Conservation (phyloP, 1,139 yeast species). For the Blastobotrys indianensis region DNA sequence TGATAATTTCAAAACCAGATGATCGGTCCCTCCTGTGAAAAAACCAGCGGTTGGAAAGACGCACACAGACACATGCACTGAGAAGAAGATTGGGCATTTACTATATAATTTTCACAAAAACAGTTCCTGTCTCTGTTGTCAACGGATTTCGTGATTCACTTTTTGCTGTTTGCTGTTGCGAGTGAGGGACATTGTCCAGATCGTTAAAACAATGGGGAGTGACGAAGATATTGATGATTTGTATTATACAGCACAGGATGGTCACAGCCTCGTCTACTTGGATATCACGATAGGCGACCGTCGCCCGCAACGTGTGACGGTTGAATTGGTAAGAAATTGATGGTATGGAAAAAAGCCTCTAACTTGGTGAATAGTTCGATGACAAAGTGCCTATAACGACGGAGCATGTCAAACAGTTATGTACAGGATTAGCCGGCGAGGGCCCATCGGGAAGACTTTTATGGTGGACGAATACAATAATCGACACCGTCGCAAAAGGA, state of each 20-base stretch:
- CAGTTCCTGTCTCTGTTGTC: no score
- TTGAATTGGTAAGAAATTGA: conserved; percentile 2
- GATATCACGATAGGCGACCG: conserved; percentile 5
- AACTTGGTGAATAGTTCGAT: conserved; percentile 36
- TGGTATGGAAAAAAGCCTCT: not conserved
- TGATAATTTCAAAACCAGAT: no score
- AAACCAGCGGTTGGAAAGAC: no score
- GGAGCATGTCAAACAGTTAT: conserved; percentile 82
- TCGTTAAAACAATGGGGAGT: no score
- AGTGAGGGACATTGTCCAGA: no score
- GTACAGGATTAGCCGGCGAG: conserved; percentile 78
- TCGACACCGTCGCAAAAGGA: conserved; percentile 81
- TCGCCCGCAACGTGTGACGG: not conserved
- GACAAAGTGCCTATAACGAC: conserved; percentile 90
- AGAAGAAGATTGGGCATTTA: not conserved
- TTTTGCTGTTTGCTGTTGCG: no score
- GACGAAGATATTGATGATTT: no score
- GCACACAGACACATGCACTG: not conserved
- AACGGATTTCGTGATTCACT: no score
- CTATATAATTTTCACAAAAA: no score
- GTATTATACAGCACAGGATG: not conserved
- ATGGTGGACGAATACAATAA: conserved; percentile 70
- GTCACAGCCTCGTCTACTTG: not conserved
- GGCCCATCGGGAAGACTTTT: conserved; percentile 52
- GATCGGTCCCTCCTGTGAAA: no score